phyloP scores from a whole-genome alignment of 192 early-diverging fungal genomes.

The Backusella parvicylindrica region DNA sequence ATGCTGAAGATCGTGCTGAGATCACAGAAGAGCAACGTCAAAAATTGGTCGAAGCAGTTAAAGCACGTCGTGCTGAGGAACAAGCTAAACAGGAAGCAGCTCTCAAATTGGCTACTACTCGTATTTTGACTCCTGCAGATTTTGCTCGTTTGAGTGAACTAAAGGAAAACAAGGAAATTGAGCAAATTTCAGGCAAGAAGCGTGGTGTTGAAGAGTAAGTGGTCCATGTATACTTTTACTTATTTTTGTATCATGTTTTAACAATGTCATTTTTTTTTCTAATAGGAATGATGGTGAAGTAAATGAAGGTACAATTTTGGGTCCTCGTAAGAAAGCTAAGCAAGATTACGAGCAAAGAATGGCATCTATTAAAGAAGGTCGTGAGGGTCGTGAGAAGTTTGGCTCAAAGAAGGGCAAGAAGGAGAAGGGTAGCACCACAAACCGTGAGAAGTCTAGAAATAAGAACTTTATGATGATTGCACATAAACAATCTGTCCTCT shows the following conservation, averaged over 20 bases:
- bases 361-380: slow-evolving; percentile 81
- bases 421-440: slow-evolving; percentile 75
- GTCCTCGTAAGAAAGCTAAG: slow-evolving; percentile 77
- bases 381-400: slow-evolving; percentile 91
- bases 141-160: slow-evolving; percentile 82
- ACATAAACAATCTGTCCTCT: slow-evolving; percentile 80
- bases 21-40: slow-evolving; percentile 40
- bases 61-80: slow-evolving; percentile 39
- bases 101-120: slow-evolving; percentile 44
- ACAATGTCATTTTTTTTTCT: neutral
- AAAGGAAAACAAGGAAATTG: slow-evolving; percentile 62
- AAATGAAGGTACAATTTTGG: slow-evolving; percentile 44
- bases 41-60: slow-evolving; percentile 38
- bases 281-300: slow-evolving; percentile 20
- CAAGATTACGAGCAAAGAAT: slow-evolving; percentile 90
- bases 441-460: slow-evolving; percentile 88
- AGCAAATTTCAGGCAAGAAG: slow-evolving; percentile 26
- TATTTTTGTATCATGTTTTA: neutral
- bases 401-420: slow-evolving; percentile 86
- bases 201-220: slow-evolving; percentile 17
- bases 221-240: neutral
- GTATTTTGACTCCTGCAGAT: slow-evolving; percentile 89
- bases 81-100: slow-evolving; percentile 44
- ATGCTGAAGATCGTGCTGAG: slow-evolving; percentile 20
- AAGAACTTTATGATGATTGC: slow-evolving; percentile 96